A percentile compares a stretch with the other conserved stretches of the same genome.
These are phyloP conservation scores for Candida xyloterini DNA, from an alignment of 805 yeast species.

Conservation along the genomic window DNA sequence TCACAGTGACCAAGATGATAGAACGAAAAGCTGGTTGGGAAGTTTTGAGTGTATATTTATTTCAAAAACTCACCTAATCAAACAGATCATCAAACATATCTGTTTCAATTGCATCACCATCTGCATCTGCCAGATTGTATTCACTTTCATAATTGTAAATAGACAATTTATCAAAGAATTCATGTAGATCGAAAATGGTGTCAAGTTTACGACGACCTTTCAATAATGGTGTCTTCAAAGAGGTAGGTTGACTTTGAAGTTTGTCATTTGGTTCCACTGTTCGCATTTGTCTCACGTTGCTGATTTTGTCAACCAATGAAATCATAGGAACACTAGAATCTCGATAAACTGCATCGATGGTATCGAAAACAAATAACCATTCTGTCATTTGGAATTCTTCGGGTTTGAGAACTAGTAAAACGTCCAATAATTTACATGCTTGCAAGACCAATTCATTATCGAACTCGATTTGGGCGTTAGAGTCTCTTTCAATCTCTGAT, in stretches of 20 bases:
- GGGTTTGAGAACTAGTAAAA: conserved; percentile 58
- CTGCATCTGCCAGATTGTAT: conserved; percentile 47
- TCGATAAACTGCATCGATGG: conserved; percentile 31
- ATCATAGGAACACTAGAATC: conserved; percentile 32
- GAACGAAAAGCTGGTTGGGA: conserved; percentile 95
- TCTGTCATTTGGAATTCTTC: conserved; percentile 78
- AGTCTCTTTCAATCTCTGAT: conserved; percentile 11
- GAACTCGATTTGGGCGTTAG: conserved; percentile 26
- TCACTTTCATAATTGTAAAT: conserved; percentile 62
- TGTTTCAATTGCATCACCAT: conserved; percentile 44
- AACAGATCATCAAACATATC: conserved; percentile 64
- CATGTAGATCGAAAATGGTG: conserved; percentile 47
- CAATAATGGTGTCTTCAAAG: conserved; percentile 42
- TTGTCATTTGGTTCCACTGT: conserved; percentile 19
- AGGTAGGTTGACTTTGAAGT: conserved; percentile 13
- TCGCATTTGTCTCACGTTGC: conserved; percentile 28
- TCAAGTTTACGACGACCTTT: conserved; percentile 39
- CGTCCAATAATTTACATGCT: conserved; percentile 77
- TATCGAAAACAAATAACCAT: conserved; percentile 82
- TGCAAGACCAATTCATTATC: conserved; percentile 46
- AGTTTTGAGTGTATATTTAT: conserved; percentile 71
- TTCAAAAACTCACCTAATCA: conserved; percentile 33
- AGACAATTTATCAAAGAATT: conserved; percentile 65
- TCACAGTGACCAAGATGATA: conserved; percentile 54
- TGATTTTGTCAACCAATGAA: conserved; percentile 34